Percentiles rank a stretch among this genome's conserved stretches.
Evolutionary conservation across 78 protist genomes (phyloP).

Genomic region (Bodo saltans): DNA sequence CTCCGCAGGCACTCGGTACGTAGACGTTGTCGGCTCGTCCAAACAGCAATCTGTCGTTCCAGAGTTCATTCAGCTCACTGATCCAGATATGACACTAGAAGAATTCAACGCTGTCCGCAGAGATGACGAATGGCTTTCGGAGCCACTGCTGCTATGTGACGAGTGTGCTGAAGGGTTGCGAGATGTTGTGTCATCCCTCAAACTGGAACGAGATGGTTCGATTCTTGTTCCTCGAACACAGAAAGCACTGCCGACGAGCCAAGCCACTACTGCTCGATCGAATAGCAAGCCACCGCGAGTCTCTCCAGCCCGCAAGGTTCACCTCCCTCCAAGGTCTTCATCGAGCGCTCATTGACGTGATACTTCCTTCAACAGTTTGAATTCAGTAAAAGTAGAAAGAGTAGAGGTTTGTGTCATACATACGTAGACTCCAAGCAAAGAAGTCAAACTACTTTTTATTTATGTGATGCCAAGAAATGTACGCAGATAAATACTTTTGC

Average conservation of each 20-base stretch:
- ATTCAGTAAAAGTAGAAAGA: too few species aligned
- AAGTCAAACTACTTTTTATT: too few species aligned
- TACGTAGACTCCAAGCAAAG: too few species aligned
- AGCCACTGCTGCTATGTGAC: background rate
- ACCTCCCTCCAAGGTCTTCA: too few species aligned
- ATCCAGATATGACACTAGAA: background rate
- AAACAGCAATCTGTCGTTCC: background rate
- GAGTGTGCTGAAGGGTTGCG: background rate
- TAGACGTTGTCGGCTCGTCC: background rate
- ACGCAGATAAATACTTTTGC: too few species aligned
- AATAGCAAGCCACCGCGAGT: background rate
- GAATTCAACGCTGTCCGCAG: background rate
- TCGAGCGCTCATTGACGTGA: too few species aligned
- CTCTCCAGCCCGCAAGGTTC: background rate
- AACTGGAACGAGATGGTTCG: background rate
- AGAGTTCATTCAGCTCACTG: background rate
- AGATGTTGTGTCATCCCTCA: background rate
- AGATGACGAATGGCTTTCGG: background rate
- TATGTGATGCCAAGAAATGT: too few species aligned
- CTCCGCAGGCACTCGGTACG: background rate
- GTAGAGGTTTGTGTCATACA: too few species aligned
- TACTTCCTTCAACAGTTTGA: too few species aligned
- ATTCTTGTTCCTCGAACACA: background rate
- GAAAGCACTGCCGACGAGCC: too few species aligned
- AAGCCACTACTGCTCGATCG: background rate